phyloP scores from a whole-genome alignment of 2,329 filamentous ascomycete genomes.

The Lasiodiplodia hormozganensis region DNA sequence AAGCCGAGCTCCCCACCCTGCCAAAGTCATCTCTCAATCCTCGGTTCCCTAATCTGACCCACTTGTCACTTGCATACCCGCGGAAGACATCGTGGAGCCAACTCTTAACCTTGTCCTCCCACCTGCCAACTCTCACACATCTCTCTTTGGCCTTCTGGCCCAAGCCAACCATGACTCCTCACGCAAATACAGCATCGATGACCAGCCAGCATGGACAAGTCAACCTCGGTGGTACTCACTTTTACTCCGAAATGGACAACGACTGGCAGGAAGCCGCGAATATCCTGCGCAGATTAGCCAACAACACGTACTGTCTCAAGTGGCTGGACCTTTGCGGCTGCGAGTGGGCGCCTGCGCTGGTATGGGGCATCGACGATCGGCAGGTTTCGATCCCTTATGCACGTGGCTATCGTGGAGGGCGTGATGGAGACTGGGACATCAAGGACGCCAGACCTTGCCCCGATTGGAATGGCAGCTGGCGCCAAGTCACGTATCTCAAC shows the following conservation, averaged over 20 bases:
- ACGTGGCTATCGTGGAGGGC: too few species aligned
- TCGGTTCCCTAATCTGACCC: slow-evolving; percentile 61
- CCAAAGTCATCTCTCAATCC: slow-evolving; percentile 23
- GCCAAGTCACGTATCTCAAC: slow-evolving; percentile 51
- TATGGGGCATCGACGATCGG: slow-evolving; percentile 40
- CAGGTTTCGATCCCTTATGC: slow-evolving; percentile 31
- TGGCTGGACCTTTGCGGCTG: slow-evolving; percentile 70
- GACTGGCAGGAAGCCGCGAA: slow-evolving; percentile 64
- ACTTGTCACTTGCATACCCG: slow-evolving; percentile 64
- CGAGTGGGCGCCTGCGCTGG: slow-evolving; percentile 62
- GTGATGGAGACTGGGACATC: slow-evolving; percentile 14
- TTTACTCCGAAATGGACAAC: slow-evolving; percentile 60
- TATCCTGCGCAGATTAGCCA: slow-evolving; percentile 63
- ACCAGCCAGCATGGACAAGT: slow-evolving; percentile 51
- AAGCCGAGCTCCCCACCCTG: slow-evolving; percentile 28
- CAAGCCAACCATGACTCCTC: slow-evolving; percentile 63
- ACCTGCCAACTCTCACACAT: slow-evolving; percentile 65
- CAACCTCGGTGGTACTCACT: slow-evolving; percentile 58
- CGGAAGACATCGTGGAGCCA: slow-evolving; percentile 60
- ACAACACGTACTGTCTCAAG: slow-evolving; percentile 63
- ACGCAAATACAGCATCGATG: slow-evolving; percentile 56
- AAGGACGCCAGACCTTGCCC: slow-evolving; percentile 34
- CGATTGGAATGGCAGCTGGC: slow-evolving; percentile 52
- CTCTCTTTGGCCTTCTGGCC: slow-evolving; percentile 70
- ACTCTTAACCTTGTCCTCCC: slow-evolving; percentile 60